Evolutionary conservation across 768 basidiomycete genomes (phyloP).

Genomic region (Mycena pura): DNA sequence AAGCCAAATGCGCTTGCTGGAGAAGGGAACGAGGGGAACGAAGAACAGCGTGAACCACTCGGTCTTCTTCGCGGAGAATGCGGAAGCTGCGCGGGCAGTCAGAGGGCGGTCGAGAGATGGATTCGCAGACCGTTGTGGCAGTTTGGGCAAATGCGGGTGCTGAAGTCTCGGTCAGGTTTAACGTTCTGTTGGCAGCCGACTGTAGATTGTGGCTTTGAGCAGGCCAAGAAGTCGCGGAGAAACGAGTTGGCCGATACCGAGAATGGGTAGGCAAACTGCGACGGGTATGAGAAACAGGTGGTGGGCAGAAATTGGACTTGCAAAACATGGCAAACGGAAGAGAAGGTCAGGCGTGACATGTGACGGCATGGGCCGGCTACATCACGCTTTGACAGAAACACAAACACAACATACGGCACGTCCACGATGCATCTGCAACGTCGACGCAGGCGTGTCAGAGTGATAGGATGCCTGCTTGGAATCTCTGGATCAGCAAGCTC

Average conservation of each 20-base stretch:
- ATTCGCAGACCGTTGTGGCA: constrained; percentile 72
- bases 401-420: too few relatives aligned
- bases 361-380: too few relatives aligned
- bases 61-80: constrained; percentile 66
- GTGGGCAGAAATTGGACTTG: constrained; percentile 14
- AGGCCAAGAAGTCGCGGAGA: background rate
- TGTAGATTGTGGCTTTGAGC: constrained; percentile 36
- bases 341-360: background rate
- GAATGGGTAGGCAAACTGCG: constrained; percentile 60
- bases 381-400: too few relatives aligned
- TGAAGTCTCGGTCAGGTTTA: constrained; percentile 59
- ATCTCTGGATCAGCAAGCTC: too few relatives aligned
- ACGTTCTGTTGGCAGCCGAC: constrained; percentile 72
- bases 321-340: constrained; percentile 32
- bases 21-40: constrained; percentile 73
- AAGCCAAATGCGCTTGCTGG: constrained; percentile 67
- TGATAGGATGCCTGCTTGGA: too few relatives aligned
- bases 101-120: constrained; percentile 8
- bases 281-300: background rate
- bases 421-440: too few relatives aligned
- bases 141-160: constrained; percentile 66
- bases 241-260: constrained; percentile 43
- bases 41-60: constrained; percentile 82
- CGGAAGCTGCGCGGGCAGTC: constrained; percentile 50
- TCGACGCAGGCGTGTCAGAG: too few relatives aligned